These are phyloP conservation scores for Pseudofabraea citricarpa DNA, from an alignment of 2,329 filamentous ascomycete species.

Conservation along the genomic window DNA sequence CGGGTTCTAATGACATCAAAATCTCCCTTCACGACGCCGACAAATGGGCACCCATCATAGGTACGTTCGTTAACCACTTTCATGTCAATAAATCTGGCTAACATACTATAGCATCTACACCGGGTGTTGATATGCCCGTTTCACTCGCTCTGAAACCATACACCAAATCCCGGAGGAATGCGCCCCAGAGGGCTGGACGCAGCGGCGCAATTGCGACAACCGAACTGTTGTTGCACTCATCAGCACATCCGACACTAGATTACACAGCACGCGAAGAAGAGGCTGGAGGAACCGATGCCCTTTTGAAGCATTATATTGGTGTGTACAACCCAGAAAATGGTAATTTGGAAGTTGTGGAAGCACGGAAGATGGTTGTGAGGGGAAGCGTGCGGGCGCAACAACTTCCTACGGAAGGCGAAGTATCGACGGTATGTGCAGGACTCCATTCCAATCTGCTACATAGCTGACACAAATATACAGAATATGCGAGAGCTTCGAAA, in stretches of 20 bases:
- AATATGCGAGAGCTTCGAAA: conserved; percentile 57
- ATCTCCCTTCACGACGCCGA: conserved; percentile 42
- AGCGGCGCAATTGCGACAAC: conserved; percentile 26
- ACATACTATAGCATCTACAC: conserved; percentile 24
- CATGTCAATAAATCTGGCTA: background rate
- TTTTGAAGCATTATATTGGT: conserved; percentile 60
- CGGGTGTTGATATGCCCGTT: conserved; percentile 27
- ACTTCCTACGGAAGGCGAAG: conserved; percentile 41
- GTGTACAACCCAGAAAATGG: conserved; percentile 58
- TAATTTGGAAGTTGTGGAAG: conserved; percentile 55
- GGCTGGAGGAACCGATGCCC: conserved; percentile 32
- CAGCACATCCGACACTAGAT: conserved; percentile 50
- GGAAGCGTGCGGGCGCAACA: conserved; percentile 53
- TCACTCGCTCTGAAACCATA: conserved; percentile 28
- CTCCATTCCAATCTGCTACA: too few relatives aligned
- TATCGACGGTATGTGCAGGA: conserved; percentile 28
- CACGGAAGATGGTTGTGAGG: conserved; percentile 59
- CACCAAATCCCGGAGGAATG: conserved; percentile 22
- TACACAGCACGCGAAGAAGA: conserved; percentile 54
- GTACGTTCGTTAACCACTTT: conserved; percentile 32
- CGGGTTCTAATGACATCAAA: conserved; percentile 32
- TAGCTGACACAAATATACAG: too few relatives aligned
- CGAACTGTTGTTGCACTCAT: conserved; percentile 54
- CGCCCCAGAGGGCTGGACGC: conserved; percentile 13
- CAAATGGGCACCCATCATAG: conserved; percentile 48